These are phyloP conservation scores for Mycena latifolia DNA, from an alignment of 768 basidiomycete species.

Conservation along the genomic window DNA sequence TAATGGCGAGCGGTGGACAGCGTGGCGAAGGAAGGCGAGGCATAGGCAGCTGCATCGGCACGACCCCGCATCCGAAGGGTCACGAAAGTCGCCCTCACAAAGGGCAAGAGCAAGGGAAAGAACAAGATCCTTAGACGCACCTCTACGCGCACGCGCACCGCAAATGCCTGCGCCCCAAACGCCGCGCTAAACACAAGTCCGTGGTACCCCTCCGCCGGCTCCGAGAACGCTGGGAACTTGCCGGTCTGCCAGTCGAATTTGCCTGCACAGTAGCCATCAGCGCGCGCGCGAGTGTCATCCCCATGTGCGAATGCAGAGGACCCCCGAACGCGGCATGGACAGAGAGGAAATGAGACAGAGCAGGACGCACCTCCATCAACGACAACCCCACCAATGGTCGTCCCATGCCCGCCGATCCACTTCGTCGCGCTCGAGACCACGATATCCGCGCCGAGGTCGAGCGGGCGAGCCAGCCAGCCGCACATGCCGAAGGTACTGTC, in stretches of 20 bases:
- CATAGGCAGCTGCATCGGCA: no score
- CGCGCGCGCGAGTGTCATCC: no score
- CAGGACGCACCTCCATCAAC: conserved; percentile 36
- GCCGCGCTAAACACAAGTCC: conserved; percentile 60
- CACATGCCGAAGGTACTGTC: conserved; percentile 70
- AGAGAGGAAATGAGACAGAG: no score
- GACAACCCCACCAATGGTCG: conserved; percentile 67
- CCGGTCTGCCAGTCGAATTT: conserved; percentile 61
- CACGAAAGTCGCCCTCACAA: no score
- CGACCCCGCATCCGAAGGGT: no score
- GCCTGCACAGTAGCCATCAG: no score
- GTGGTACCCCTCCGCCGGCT: conserved; percentile 67
- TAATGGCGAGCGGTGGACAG: no score
- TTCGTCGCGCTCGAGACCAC: conserved; percentile 48
- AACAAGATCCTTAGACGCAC: background rate
- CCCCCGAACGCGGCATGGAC: no score
- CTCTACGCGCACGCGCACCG: conserved; percentile 55
- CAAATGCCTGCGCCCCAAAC: conserved; percentile 61
- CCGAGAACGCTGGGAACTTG: conserved; percentile 64
- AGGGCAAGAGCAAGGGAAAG: no score
- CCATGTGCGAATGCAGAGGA: no score
- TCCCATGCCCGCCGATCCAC: conserved; percentile 50
- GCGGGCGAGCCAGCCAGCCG: conserved; percentile 36
- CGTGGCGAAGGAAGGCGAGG: no score
- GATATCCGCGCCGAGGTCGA: conserved; percentile 41